Conservation (phyloP, 164 flowering plant genomes). For the Malania oleifera region DNA sequence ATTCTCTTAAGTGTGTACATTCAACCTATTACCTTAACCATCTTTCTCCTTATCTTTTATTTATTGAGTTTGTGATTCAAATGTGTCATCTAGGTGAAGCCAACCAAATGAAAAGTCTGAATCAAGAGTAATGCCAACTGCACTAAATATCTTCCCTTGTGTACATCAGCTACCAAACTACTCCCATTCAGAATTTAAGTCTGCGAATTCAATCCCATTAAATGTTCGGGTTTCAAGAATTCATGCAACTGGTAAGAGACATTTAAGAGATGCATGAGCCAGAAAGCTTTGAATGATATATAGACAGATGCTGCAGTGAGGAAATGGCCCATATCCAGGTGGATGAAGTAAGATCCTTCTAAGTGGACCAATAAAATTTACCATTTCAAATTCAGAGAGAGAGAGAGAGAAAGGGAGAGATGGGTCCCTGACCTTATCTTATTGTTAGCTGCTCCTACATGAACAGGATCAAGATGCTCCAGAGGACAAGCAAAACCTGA, state of each 20-base stretch:
- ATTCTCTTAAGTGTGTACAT: too few relatives aligned
- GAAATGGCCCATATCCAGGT: constrained; percentile 8
- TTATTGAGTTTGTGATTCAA: neutral
- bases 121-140: constrained; percentile 13
- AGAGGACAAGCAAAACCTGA: constrained; percentile 6
- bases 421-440: constrained; percentile 14
- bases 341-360: neutral
- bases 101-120: constrained; percentile 15
- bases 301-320: constrained; percentile 16
- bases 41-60: neutral
- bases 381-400: neutral
- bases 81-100: constrained; percentile 4
- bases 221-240: constrained; percentile 5
- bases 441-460: neutral
- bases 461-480: constrained; percentile 7
- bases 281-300: constrained; percentile 17
- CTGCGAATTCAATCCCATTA: constrained; percentile 9
- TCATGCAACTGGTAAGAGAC: neutral
- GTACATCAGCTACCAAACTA: constrained; percentile 20
- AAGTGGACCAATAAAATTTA: constrained; percentile 6
- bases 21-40: too few relatives aligned
- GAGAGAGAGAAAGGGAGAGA: constrained; percentile 8
- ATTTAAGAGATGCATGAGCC: constrained; percentile 31
- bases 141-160: constrained; percentile 12
- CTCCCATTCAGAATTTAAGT: constrained; percentile 12